Percentiles rank a stretch among this genome's conserved stretches.
phyloP scores from a whole-genome alignment of 129 eudicot genomes.

The Logfia minima region DNA sequence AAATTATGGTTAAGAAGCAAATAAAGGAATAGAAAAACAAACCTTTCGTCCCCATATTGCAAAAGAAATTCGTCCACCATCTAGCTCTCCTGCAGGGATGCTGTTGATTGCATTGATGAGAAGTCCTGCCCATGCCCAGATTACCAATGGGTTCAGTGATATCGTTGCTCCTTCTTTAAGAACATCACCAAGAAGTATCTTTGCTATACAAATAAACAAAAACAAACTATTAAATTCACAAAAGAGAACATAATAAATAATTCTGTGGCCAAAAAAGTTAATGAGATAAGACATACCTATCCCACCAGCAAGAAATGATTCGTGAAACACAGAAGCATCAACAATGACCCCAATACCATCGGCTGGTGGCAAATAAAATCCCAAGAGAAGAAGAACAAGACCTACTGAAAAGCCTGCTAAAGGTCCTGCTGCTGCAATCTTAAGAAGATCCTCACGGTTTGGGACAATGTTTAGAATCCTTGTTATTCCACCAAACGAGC shows the following conservation, averaged over 20 bases:
- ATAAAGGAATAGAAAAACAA: conserved; percentile 8
- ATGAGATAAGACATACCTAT: conserved; percentile 50
- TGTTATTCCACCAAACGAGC: conserved; percentile 95
- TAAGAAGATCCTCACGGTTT: conserved; percentile 87
- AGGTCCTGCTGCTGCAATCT: conserved; percentile 97
- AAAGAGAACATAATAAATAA: background rate
- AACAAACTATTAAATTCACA: background rate
- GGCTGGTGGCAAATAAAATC: conserved; percentile 79
- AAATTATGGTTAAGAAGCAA: conserved; percentile 7
- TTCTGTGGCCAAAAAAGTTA: background rate
- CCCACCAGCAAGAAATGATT: conserved; percentile 94
- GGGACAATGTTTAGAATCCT: conserved; percentile 81
- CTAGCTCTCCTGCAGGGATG: conserved; percentile 98
- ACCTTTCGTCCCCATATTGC: conserved; percentile 99
- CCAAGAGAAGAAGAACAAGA: conserved; percentile 71
- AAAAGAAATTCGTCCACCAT: conserved; percentile 94
- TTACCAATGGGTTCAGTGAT: conserved; percentile 79
- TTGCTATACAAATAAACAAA: conserved; percentile 50
- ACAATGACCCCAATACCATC: conserved; percentile 80
- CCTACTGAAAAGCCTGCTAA: conserved; percentile 92
- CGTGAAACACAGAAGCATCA: conserved; percentile 89
- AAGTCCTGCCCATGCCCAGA: conserved; percentile 99
- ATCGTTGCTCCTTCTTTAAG: conserved; percentile 84
- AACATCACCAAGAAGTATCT: conserved; percentile 87
- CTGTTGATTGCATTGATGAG: conserved; percentile 96